Percentiles rank a stretch among this genome's conserved stretches.
Conservation (phyloP, 768 basidiomycete species). For the Termitomyces sp. region DNA sequence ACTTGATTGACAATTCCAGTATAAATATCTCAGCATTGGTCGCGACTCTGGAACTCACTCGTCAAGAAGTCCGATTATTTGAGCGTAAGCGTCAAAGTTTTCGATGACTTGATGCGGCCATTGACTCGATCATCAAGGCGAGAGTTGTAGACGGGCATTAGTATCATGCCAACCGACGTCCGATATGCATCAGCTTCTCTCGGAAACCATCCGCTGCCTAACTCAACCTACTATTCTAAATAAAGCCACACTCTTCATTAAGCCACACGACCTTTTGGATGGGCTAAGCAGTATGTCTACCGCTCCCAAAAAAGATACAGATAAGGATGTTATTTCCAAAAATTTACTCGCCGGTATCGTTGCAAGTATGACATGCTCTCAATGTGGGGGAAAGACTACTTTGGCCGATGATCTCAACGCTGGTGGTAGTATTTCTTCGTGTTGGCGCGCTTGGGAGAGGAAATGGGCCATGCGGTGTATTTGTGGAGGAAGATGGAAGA, state of each 20-base stretch:
- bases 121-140: slow-evolving; percentile 32
- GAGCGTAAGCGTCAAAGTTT: slow-evolving; percentile 25
- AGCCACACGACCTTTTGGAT: slow-evolving; percentile 67
- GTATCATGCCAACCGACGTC: slow-evolving; percentile 57
- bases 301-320: slow-evolving; percentile 30
- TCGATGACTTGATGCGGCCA: not conserved
- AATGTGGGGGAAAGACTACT: slow-evolving; percentile 61
- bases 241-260: slow-evolving; percentile 69
- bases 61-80: slow-evolving; percentile 28
- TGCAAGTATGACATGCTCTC: slow-evolving; percentile 45
- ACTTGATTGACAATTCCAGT: slow-evolving; percentile 62
- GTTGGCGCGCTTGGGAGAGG: slow-evolving; percentile 64
- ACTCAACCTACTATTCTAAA: slow-evolving; percentile 48
- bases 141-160: slow-evolving; percentile 49
- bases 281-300: slow-evolving; percentile 44
- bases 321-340: slow-evolving; percentile 67
- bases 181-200: slow-evolving; percentile 39
- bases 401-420: slow-evolving; percentile 27
- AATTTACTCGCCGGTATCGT: slow-evolving; percentile 38
- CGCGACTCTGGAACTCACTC: slow-evolving; percentile 36
- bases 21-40: slow-evolving; percentile 55
- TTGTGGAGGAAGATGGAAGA: slow-evolving; percentile 66
- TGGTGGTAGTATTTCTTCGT: slow-evolving; percentile 28
- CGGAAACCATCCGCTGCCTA: slow-evolving; percentile 42
- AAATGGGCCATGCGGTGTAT: slow-evolving; percentile 59